Evolutionary conservation across 108 stramenopile genomes (phyloP), one percentile per base, ranked within the genome.

Genomic region (Fistulifera pelliculosa): DNA sequence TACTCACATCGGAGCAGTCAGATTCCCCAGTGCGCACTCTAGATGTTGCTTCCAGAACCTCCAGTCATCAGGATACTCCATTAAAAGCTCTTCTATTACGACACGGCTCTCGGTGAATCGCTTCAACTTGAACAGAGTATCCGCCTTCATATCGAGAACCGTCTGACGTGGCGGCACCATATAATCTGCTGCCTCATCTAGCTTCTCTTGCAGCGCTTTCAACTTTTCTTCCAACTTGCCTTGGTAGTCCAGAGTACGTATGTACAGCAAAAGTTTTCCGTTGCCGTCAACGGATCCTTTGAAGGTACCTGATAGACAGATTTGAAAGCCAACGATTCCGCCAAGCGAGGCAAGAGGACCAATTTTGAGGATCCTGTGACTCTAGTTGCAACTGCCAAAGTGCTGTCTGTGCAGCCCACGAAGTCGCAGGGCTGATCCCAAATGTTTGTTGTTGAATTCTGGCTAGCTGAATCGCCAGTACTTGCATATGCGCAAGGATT

Each of bases 11-110:
- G 12, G 19, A 10, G 22, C 27, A 7, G 22, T 41, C 14, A 26
- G 31, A 35, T 35, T 35, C 31, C 31, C 31, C 31, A 35, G 11
- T 12, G 10, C 10, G 22, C 45, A 38, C 21, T 45, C 60, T 3
- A 79, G 21, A 56, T 83, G 61, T 7, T 62, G 66, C 44, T 75
- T 68, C 88, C 84, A 90, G 61, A 80, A 85, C 7, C 69, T 65
- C 84, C 84, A 90, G 38, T 90, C 69, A 58, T 84, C 87, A 4
- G 81, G 83, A 50, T 76, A 66, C 11, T 44, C 27, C 0, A 17
- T 26, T 15, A 90, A 31, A 17, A 84, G 69, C 21, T 54, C 27
- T 61, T 81, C 75, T 24, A 75, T 77, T 14, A 74, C 63, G 14
- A 25, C 52, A 38, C 56, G 57, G 0, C 75, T 81, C 35, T 74